A percentile compares a stretch with the other conserved stretches of the same genome.
Evolutionary conservation across 345 rosid species (phyloP).

Genomic region (Raphanus sativus): DNA sequence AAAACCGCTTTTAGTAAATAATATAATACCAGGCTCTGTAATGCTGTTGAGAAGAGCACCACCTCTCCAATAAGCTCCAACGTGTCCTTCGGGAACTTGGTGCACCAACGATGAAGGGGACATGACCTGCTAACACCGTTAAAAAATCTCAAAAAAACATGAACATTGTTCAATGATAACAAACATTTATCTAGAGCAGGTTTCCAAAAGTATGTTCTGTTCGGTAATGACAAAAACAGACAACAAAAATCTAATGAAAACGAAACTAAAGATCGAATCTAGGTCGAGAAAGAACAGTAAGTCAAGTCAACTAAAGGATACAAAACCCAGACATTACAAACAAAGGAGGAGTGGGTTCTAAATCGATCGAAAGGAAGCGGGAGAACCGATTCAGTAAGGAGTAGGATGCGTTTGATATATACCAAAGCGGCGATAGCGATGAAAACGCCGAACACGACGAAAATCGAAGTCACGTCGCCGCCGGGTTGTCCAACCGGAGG

Average conservation of each 20-base stretch:
- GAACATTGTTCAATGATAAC: too few species aligned
- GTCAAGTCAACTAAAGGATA: constrained; percentile 14
- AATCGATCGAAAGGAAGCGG: background rate
- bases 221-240: too few species aligned
- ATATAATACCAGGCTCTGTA: constrained; percentile 39
- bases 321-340: background rate
- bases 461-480: constrained; percentile 36
- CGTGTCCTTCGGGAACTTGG: constrained; percentile 95
- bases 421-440: constrained; percentile 48
- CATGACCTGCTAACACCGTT: constrained; percentile 41
- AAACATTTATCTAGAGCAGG: too few species aligned
- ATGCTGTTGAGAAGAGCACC: constrained; percentile 74
- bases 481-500: constrained; percentile 32
- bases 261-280: background rate
- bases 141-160: too few species aligned
- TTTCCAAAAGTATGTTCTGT: too few species aligned
- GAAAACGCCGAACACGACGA: constrained; percentile 43
- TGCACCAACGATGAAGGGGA: constrained; percentile 63
- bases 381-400: background rate
- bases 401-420: background rate
- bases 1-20: too few species aligned
- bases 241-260: too few species aligned
- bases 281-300: background rate
- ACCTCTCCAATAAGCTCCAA: constrained; percentile 95
- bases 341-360: background rate